Evolutionary conservation across 164 flowering plant genomes (phyloP).

Genomic region (Magnolia changhungtana): DNA sequence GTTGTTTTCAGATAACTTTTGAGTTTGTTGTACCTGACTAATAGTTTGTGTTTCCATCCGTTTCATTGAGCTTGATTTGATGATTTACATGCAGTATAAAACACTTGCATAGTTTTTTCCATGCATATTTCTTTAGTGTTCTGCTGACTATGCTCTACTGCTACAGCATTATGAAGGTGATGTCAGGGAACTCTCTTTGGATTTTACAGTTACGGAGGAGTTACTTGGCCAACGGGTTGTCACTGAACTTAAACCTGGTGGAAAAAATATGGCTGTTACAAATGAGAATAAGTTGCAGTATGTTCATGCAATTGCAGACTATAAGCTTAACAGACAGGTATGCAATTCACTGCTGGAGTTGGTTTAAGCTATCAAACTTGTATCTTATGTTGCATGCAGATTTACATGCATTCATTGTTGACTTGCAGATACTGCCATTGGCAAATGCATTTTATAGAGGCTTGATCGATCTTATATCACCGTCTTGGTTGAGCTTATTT

Average conservation of each 20-base stretch:
- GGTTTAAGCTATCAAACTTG: not conserved
- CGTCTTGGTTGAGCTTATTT: conserved; percentile 93
- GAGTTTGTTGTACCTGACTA: too few relatives aligned
- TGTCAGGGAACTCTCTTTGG: conserved; percentile 78
- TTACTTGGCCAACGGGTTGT: conserved; percentile 60
- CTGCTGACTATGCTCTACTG: conserved; percentile 4
- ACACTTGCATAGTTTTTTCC: not conserved
- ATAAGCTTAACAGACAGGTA: conserved; percentile 95
- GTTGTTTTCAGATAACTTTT: too few relatives aligned
- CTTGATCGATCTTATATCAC: conserved; percentile 77
- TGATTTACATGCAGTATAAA: too few relatives aligned
- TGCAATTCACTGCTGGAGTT: conserved; percentile 1
- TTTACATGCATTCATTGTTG: conserved; percentile 9
- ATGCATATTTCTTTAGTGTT: not conserved
- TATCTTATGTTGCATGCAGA: not conserved
- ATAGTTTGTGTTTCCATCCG: too few relatives aligned
- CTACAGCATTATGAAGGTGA: conserved; percentile 87
- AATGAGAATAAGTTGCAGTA: conserved; percentile 96
- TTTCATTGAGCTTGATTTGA: too few relatives aligned
- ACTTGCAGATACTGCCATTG: conserved; percentile 76
- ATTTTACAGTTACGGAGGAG: conserved; percentile 95
- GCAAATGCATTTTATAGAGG: conserved; percentile 97
- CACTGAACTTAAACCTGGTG: conserved; percentile 89
- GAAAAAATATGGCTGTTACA: conserved; percentile 77
- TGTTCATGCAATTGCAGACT: conserved; percentile 94